A percentile compares a stretch with the other conserved stretches of the same genome.
Evolutionary conservation across 192 early-diverging fungal genomes (phyloP).

Genomic region (Cladochytrium replicatum): DNA sequence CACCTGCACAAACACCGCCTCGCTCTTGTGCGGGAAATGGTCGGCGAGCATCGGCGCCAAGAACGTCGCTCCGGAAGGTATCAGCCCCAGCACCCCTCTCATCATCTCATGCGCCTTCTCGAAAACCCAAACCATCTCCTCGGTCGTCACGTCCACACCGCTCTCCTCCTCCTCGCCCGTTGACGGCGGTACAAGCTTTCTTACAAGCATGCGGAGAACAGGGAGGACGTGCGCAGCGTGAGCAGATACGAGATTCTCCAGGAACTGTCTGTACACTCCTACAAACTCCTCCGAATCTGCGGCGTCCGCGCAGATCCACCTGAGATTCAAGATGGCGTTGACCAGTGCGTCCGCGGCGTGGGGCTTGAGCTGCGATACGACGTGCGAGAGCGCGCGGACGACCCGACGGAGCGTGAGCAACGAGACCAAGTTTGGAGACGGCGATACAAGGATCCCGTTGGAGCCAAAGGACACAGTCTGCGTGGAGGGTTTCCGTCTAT

Average conservation of each 20-base stretch:
- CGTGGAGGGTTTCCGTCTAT: too few relatives aligned
- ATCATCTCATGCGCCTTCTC: constrained; percentile 56
- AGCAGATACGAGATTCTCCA: constrained; percentile 67
- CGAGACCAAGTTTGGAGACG: not conserved
- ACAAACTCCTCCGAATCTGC: constrained; percentile 47
- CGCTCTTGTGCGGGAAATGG: constrained; percentile 65
- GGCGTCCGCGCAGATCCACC: constrained; percentile 47
- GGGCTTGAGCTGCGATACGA: constrained; percentile 17
- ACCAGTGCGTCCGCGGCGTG: constrained; percentile 31
- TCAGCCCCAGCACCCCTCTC: constrained; percentile 48
- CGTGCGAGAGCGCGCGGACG: constrained; percentile 17
- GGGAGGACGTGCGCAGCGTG: constrained; percentile 57
- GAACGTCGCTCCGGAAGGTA: constrained; percentile 58
- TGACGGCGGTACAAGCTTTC: constrained; percentile 18
- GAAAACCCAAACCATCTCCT: constrained; percentile 21
- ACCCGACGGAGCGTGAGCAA: constrained; percentile 11
- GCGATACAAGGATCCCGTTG: not conserved
- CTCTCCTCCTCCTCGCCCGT: constrained; percentile 6
- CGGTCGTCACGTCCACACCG: not conserved
- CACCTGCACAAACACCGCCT: constrained; percentile 42
- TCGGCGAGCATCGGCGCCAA: constrained; percentile 51
- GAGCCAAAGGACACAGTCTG: not conserved
- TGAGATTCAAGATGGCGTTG: constrained; percentile 45
- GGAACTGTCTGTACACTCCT: constrained; percentile 43
- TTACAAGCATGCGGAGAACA: constrained; percentile 49